Conservation (phyloP, 2,329 filamentous ascomycete species). For the Colletotrichum aenigma region DNA sequence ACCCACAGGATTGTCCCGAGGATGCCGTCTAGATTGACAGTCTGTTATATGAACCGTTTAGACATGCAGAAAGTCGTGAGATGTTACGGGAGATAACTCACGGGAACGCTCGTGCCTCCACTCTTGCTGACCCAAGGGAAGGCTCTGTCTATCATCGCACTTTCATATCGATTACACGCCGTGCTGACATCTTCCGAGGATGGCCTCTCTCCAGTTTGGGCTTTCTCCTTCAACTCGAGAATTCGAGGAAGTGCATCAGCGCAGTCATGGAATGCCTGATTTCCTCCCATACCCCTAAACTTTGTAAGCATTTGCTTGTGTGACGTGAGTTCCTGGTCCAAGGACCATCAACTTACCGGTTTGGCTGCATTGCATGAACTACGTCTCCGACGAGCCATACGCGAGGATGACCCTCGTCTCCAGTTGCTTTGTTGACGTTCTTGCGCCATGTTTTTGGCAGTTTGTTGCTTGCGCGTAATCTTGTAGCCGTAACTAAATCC, state of each 20-base stretch:
- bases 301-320: neutral
- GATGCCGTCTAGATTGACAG: neutral
- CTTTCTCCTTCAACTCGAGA: neutral
- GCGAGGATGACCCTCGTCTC: neutral
- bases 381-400: neutral
- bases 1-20: neutral
- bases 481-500: neutral
- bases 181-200: neutral
- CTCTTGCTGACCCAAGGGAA: neutral
- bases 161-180: neutral
- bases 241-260: neutral
- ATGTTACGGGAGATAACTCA: neutral
- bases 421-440: neutral
- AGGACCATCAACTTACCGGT: neutral
- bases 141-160: neutral
- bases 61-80: neutral
- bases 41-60: neutral
- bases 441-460: neutral
- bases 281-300: neutral
- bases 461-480: neutral
- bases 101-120: neutral
- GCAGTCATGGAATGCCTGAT: neutral
- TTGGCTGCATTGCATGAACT: slow-evolving; percentile 6
- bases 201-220: neutral
- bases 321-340: neutral